These are phyloP conservation scores for Pythium pectinolyticum DNA, from an alignment of 352 stramenopile species.

Conservation along the genomic window DNA sequence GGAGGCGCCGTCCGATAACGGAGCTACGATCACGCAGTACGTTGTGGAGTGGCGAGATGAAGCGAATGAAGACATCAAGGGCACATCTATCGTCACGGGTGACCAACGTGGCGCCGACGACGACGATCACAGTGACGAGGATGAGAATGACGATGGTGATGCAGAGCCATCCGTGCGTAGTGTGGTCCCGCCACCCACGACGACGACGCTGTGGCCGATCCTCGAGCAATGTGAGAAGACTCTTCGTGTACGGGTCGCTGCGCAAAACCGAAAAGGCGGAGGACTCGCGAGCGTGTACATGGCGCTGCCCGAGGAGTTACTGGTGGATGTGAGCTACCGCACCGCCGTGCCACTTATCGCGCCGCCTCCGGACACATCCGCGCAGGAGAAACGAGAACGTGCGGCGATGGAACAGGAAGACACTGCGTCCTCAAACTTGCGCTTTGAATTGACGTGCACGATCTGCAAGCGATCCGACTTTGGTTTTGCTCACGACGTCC, in stretches of 20 bases:
- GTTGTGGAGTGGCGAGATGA: conserved; percentile 62
- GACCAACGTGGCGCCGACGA: too few relatives aligned
- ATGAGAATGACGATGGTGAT: background rate
- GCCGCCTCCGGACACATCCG: conserved; percentile 44
- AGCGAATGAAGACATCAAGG: conserved; percentile 16
- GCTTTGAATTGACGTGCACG: conserved; percentile 50
- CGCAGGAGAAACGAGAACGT: conserved; percentile 40
- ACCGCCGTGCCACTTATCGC: conserved; percentile 44
- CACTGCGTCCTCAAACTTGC: conserved; percentile 15
- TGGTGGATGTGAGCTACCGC: conserved; percentile 60
- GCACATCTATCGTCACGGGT: conserved; percentile 12
- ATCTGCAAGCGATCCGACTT: conserved; percentile 36
- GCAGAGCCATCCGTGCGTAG: background rate
- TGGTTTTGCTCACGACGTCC: conserved; percentile 29
- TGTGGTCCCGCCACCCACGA: conserved; percentile 21
- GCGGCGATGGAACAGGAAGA: conserved; percentile 49
- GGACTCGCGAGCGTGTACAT: conserved; percentile 61
- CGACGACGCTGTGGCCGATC: conserved; percentile 73
- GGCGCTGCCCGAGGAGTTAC: conserved; percentile 39
- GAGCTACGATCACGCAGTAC: conserved; percentile 61
- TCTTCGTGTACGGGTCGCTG: conserved; percentile 53
- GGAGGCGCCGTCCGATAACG: conserved; percentile 66
- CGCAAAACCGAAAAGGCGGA: conserved; percentile 60
- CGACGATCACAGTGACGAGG: too few relatives aligned
- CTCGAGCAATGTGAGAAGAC: conserved; percentile 38